Percentiles rank a stretch among this genome's conserved stretches.
Conservation (phyloP, 208 protist species). For the Tetramitus jugosus region DNA sequence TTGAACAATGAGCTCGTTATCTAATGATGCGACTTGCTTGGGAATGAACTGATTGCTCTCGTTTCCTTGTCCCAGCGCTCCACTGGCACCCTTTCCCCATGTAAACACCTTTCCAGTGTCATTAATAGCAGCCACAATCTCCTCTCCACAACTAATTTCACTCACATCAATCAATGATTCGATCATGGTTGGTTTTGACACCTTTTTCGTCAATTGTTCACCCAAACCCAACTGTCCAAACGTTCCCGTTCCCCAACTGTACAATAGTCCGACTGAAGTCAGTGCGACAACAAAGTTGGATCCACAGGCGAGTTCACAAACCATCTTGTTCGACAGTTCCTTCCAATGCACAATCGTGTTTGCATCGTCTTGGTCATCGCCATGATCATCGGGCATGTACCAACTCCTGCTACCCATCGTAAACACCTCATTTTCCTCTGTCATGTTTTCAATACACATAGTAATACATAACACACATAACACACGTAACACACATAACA, state of each 20-base stretch:
- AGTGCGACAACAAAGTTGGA: background rate
- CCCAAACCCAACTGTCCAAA: constrained; percentile 6
- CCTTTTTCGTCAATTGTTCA: background rate
- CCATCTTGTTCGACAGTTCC: background rate
- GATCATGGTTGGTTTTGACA: background rate
- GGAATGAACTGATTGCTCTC: background rate
- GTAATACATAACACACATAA: too few relatives aligned
- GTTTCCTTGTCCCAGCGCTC: background rate
- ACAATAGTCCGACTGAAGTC: background rate
- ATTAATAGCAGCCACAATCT: background rate
- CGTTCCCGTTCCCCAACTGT: background rate
- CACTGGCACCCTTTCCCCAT: constrained; percentile 2
- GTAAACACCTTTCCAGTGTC: background rate
- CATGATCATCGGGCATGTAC: background rate
- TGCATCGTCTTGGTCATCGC: background rate
- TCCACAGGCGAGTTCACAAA: background rate
- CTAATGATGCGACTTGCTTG: background rate
- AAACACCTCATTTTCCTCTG: background rate
- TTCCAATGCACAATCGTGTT: background rate
- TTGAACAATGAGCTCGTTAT: background rate
- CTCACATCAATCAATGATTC: background rate
- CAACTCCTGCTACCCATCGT: background rate
- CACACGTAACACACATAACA: too few relatives aligned
- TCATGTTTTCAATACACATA: background rate
- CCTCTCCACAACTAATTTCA: background rate